Evolutionary conservation across 1,284 basidiomycete genomes (phyloP).

Genomic region (Puccinia hordei): DNA sequence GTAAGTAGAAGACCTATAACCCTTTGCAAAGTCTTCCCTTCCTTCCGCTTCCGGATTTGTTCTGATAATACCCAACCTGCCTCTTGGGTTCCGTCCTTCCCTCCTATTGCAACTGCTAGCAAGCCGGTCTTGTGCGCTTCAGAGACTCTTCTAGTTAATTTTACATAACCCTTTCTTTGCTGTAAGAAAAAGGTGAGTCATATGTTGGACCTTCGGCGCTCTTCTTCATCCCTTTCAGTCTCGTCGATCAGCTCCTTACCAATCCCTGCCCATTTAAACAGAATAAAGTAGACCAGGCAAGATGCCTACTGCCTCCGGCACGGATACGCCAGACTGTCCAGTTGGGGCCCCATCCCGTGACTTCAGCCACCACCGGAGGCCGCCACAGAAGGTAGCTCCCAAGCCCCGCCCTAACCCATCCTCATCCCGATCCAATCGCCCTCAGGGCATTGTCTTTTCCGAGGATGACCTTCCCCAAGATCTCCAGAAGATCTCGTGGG

Average conservation of each 20-base stretch:
- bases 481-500: background rate
- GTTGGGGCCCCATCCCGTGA: background rate
- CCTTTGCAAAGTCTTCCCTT: background rate
- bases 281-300: background rate
- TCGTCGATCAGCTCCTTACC: too few species aligned
- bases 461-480: background rate
- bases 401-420: too few species aligned
- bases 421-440: constrained; percentile 7
- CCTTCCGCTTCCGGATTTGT: background rate
- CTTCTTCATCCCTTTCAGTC: too few species aligned
- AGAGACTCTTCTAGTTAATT: too few species aligned
- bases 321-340: background rate
- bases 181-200: too few species aligned
- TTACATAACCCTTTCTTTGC: too few species aligned
- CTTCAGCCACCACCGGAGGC: background rate
- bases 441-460: background rate
- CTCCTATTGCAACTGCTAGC: background rate
- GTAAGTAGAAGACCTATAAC: background rate
- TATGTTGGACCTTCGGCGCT: too few species aligned
- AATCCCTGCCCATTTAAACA: background rate
- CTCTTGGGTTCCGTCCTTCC: background rate
- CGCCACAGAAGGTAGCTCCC: background rate
- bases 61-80: background rate
- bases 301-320: background rate
- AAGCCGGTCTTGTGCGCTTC: background rate